Percentiles rank a stretch among this genome's conserved stretches.
These are phyloP conservation scores for Fusarium succisae DNA, from an alignment of 2,329 filamentous ascomycete species.

Conservation along the genomic window DNA sequence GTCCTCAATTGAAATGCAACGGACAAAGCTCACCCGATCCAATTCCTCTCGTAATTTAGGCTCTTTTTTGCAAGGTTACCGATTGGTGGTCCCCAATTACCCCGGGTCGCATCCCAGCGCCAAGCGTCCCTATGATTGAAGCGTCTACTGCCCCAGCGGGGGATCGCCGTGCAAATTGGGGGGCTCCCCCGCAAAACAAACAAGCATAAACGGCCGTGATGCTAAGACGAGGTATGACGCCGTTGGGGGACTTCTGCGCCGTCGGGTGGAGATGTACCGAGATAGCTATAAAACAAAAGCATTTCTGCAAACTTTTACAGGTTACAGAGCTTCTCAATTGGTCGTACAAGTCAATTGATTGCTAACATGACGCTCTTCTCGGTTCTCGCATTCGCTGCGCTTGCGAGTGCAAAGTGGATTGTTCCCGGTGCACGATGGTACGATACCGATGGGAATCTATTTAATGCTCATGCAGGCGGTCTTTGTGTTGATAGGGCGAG, in stretches of 20 bases:
- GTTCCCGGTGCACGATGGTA: constrained; percentile 69
- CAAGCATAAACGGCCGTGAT: constrained; percentile 1
- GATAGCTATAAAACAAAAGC: constrained; percentile 8
- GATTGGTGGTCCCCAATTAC: constrained; percentile 26
- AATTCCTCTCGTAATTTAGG: neutral
- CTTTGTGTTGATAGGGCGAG: constrained; percentile 61
- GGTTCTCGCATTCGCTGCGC: constrained; percentile 20
- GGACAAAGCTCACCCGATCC: neutral
- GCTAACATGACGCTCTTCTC: neutral
- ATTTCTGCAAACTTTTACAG: too few relatives aligned
- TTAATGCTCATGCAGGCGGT: constrained; percentile 70
- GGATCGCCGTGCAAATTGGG: constrained; percentile 25
- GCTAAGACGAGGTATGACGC: constrained; percentile 3
- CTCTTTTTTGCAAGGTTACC: neutral
- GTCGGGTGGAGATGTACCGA: constrained; percentile 27
- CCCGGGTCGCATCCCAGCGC: constrained; percentile 1
- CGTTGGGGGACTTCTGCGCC: neutral
- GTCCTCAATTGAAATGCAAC: neutral
- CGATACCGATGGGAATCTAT: constrained; percentile 67
- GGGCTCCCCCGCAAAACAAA: constrained; percentile 9
- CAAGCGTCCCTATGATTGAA: constrained; percentile 29
- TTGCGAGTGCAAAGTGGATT: constrained; percentile 56
- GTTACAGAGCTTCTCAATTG: neutral
- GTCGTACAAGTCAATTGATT: neutral
- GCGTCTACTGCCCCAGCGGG: constrained; percentile 30